A percentile compares a stretch with the other conserved stretches of the same genome.
phyloP scores from a whole-genome alignment of 1,284 basidiomycete species.

The Microbotryum lychnidis-dioicae region DNA sequence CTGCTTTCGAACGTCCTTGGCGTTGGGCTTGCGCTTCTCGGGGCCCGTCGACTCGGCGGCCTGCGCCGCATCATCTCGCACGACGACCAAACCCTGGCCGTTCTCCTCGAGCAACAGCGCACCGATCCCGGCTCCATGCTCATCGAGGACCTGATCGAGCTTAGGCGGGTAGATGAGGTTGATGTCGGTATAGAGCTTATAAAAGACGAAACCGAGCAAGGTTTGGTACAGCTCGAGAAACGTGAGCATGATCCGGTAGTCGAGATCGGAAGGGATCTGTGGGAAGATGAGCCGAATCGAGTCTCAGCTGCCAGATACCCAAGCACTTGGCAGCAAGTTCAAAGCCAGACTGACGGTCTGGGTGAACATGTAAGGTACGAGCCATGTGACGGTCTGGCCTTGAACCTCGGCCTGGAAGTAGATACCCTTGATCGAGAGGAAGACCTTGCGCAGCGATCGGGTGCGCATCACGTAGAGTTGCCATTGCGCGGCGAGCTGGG shows the following conservation, averaged over 20 bases:
- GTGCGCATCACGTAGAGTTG: constrained; percentile 92
- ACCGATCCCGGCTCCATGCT: constrained; percentile 78
- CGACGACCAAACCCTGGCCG: constrained; percentile 37
- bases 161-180: constrained; percentile 93
- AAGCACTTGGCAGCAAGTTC: constrained; percentile 3
- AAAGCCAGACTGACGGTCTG: constrained; percentile 60
- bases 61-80: constrained; percentile 37
- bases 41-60: constrained; percentile 17
- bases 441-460: constrained; percentile 75
- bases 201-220: constrained; percentile 87
- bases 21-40: constrained; percentile 44
- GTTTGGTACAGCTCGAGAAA: constrained; percentile 99
- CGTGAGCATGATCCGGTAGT: constrained; percentile 96
- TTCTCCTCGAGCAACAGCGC: constrained; percentile 71
- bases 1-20: constrained; percentile 45
- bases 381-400: constrained; percentile 85
- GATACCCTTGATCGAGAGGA: constrained; percentile 96
- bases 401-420: constrained; percentile 96
- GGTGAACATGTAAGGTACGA: constrained; percentile 96
- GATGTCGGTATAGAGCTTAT: constrained; percentile 92
- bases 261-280: constrained; percentile 90
- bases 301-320: neutral
- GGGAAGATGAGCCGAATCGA: neutral
- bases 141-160: constrained; percentile 74
- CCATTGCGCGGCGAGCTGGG: constrained; percentile 59